A percentile compares a stretch with the other conserved stretches of the same genome.
Evolutionary conservation across 805 yeast species (phyloP).

Genomic region (Torulaspora indica): DNA sequence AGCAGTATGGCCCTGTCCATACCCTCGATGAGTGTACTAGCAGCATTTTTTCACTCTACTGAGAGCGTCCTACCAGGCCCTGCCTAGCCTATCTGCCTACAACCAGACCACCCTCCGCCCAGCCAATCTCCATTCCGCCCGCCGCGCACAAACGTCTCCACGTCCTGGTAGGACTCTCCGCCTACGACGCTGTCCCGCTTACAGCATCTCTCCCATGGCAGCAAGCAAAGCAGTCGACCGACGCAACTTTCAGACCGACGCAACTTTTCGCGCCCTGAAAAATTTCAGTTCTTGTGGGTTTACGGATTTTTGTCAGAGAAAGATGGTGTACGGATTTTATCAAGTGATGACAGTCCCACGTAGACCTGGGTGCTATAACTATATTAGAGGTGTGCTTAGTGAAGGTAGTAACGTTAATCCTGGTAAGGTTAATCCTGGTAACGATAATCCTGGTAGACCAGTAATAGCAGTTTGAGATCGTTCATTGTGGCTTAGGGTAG

Average conservation of each 20-base stretch:
- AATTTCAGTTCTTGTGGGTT: background rate
- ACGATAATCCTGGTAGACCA: background rate
- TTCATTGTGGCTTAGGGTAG: background rate
- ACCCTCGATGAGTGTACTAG: slow-evolving; percentile 1
- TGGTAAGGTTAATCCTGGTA: too few relatives aligned
- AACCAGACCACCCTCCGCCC: background rate
- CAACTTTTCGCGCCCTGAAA: background rate
- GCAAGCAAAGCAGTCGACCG: background rate
- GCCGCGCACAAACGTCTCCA: too few relatives aligned
- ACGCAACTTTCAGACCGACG: background rate
- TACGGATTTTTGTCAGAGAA: slow-evolving; percentile 1
- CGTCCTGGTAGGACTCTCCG: too few relatives aligned
- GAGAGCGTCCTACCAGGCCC: background rate
- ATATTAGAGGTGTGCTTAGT: background rate
- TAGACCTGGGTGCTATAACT: background rate
- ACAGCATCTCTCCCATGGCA: too few relatives aligned
- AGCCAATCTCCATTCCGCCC: background rate
- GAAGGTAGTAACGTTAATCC: too few relatives aligned
- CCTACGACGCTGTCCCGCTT: background rate
- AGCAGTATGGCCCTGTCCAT: slow-evolving; percentile 2
- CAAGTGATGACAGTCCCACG: background rate
- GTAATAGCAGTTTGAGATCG: background rate
- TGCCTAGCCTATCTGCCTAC: slow-evolving; percentile 1
- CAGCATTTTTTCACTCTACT: slow-evolving; percentile 1
- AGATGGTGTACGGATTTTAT: background rate